Evolutionary conservation across 441 rosid species (phyloP), one percentile per base, ranked within the genome.

Genomic region (Populus trichocarpa): DNA sequence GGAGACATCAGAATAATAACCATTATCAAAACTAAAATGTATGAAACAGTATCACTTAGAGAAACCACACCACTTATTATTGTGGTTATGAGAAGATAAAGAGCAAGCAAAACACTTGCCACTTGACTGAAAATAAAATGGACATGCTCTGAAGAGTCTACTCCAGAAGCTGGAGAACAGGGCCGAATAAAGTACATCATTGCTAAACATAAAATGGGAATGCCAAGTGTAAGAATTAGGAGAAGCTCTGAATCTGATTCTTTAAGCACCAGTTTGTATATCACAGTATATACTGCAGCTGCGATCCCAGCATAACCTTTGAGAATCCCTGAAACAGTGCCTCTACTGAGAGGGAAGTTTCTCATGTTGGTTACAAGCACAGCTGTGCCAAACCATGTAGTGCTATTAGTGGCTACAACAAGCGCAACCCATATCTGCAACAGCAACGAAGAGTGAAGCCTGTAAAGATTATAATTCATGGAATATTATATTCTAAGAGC

Each of bases 361-460:
- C 98, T 90, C 99, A 96, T 96, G 84, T 96, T 96, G 77, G 99
- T 96, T 28, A 96, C 98, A 8, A 94, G 93, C 73, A 96, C 90
- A 26, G 98, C 95, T 22, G 99, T 96, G 77, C 95, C 92, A 82
- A 88, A 91, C 98, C 99, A 96, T 59, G 98, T 91, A 86, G 87
- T 91, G 83, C 99, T 89, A 80, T 94, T 91, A 66, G 97, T 79
- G 25, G 88, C 99, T 65, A 96, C 67, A 72, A 81, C 89, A 38
- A 94, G 92, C 22, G 97, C 98, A 50, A 91, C 65, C 85, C 92
- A 96, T 74, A 96, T 85, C 99, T 96, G 90, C 84, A 77, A 77
- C 64, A 76, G 76, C 76, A 86, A 66, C 11, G 30, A 20, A 59
- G 18, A 40, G 53, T 20, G 36, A 18, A 57, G 25, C 20, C 46